Evolutionary conservation across 441 rosid genomes (phyloP).

Genomic region (Euphorbia schlechtendalii): DNA sequence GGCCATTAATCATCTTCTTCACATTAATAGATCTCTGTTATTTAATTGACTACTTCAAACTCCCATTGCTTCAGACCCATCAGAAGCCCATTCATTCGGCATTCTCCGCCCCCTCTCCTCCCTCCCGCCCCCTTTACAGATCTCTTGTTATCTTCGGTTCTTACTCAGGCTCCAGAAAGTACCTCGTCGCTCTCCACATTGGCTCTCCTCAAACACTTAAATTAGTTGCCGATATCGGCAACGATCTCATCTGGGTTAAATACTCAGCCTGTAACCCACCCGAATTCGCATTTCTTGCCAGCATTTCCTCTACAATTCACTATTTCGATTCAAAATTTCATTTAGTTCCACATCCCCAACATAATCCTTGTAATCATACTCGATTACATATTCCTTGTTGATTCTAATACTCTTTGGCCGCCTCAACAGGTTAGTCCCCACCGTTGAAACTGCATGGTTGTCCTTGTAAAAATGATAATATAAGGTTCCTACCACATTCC

Average conservation of each 20-base stretch:
- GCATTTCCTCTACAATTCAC: slow-evolving; percentile 57
- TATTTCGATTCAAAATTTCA: slow-evolving; percentile 49
- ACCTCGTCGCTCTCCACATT: slow-evolving; percentile 58
- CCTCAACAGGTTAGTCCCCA: no score
- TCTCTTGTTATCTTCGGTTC: slow-evolving; percentile 70
- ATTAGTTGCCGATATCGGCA: slow-evolving; percentile 74
- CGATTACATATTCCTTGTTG: slow-evolving; percentile 68
- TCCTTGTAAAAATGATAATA: no score
- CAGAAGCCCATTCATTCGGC: slow-evolving; percentile 39
- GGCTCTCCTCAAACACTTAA: slow-evolving; percentile 67
- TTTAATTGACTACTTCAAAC: slow-evolving; percentile 40
- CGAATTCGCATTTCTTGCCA: slow-evolving; percentile 56
- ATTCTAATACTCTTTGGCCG: slow-evolving; percentile 56
- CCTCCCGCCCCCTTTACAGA: slow-evolving; percentile 22
- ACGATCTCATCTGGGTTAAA: slow-evolving; percentile 75
- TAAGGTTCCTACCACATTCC: no score
- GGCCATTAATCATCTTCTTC: slow-evolving; percentile 15
- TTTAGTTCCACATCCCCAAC: slow-evolving; percentile 50
- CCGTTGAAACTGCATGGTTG: no score
- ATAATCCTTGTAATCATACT: slow-evolving; percentile 44
- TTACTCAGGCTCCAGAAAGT: slow-evolving; percentile 70
- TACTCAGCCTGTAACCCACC: slow-evolving; percentile 66
- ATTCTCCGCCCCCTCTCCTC: slow-evolving; percentile 38
- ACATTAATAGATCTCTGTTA: slow-evolving; percentile 17
- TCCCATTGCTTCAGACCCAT: slow-evolving; percentile 56